Evolutionary conservation across 2,329 filamentous ascomycete species (phyloP).

Genomic region (Fusarium lateritium): DNA sequence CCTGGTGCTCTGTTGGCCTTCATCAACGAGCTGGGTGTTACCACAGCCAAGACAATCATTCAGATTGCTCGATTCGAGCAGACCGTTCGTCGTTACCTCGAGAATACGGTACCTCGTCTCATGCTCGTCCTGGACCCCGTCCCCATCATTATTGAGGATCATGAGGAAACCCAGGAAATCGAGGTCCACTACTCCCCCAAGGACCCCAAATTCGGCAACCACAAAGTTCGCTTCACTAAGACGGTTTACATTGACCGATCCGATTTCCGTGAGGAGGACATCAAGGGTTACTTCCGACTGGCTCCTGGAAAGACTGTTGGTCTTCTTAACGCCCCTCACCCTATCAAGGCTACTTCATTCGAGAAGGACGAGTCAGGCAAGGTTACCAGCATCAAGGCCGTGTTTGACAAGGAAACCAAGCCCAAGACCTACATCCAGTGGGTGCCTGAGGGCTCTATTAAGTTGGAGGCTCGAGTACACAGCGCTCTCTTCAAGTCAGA

Average conservation of each 20-base stretch:
- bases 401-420: conserved; percentile 78
- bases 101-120: conserved; percentile 87
- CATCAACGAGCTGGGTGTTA: conserved; percentile 91
- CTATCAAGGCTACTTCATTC: conserved; percentile 79
- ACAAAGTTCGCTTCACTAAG: conserved; percentile 76
- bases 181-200: conserved; percentile 88
- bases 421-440: conserved; percentile 92
- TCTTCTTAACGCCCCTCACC: conserved; percentile 78
- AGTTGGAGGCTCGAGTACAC: conserved; percentile 83
- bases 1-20: conserved; percentile 91
- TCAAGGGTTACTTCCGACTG: conserved; percentile 84
- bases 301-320: conserved; percentile 84
- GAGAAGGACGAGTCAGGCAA: conserved; percentile 75
- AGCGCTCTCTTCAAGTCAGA: conserved; percentile 89
- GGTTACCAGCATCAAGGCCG: conserved; percentile 74
- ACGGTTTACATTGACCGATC: conserved; percentile 88
- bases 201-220: conserved; percentile 76
- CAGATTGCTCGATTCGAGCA: conserved; percentile 88
- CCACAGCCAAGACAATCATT: conserved; percentile 84
- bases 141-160: conserved; percentile 84
- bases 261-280: conserved; percentile 83
- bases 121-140: conserved; percentile 93
- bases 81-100: conserved; percentile 86
- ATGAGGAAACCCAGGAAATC: conserved; percentile 70
- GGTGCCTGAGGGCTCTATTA: conserved; percentile 78